phyloP scores from a whole-genome alignment of 495 filamentous ascomycete species.

The Poronia punctata region DNA sequence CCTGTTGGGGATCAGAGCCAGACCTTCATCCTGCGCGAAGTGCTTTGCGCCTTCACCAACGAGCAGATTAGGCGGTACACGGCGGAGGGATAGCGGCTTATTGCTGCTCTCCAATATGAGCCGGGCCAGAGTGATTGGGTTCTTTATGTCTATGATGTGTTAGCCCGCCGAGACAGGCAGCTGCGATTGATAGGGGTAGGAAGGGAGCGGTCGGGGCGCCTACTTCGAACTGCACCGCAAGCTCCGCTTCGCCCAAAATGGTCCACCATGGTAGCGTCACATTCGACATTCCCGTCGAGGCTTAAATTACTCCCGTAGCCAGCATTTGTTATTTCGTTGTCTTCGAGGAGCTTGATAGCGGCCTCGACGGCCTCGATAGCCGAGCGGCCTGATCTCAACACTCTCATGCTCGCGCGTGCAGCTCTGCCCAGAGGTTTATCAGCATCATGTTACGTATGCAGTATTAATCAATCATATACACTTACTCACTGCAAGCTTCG shows the following conservation, averaged over 20 bases:
- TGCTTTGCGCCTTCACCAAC: conserved; percentile 75
- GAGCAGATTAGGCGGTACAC: conserved; percentile 89
- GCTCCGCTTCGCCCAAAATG: conserved; percentile 87
- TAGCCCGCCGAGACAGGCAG: no score
- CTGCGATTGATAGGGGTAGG: no score
- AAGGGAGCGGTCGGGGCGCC: conserved; percentile 38
- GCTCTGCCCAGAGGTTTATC: conserved; percentile 48
- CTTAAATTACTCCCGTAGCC: conserved; percentile 94
- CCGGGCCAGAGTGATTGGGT: conserved; percentile 83
- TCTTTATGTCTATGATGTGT: conserved; percentile 68
- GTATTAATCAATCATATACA: conserved; percentile 10
- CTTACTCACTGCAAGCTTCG: conserved; percentile 79
- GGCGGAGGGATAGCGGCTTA: conserved; percentile 64
- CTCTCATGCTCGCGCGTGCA: conserved; percentile 66
- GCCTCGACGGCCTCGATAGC: conserved; percentile 90
- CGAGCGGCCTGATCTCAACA: conserved; percentile 68
- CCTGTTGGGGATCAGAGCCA: conserved; percentile 64
- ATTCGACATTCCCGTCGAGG: conserved; percentile 84
- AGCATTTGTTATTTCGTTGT: conserved; percentile 91
- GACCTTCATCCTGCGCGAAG: conserved; percentile 72
- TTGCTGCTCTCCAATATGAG: conserved; percentile 69
- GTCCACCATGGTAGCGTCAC: conserved; percentile 88
- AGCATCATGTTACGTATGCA: background rate
- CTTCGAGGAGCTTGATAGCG: conserved; percentile 79
- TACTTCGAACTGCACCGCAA: conserved; percentile 83